Evolutionary conservation across 2,329 filamentous ascomycete species (phyloP).

Genomic region (Phoma sp.): DNA sequence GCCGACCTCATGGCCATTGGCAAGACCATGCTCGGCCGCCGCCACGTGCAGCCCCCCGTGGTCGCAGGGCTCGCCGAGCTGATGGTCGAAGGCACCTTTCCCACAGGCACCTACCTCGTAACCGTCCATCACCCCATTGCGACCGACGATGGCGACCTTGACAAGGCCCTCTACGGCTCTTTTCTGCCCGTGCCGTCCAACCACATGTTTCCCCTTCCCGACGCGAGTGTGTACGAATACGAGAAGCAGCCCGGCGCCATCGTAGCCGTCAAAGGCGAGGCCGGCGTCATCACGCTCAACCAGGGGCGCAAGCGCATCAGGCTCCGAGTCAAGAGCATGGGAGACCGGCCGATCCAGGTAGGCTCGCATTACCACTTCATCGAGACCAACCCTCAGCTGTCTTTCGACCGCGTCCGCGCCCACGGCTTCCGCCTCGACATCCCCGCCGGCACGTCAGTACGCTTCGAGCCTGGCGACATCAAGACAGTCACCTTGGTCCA

Average conservation of each 20-base stretch:
- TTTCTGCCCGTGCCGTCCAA: slow-evolving; percentile 81
- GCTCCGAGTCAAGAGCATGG: slow-evolving; percentile 81
- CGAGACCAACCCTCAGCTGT: slow-evolving; percentile 88
- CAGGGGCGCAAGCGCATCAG: slow-evolving; percentile 74
- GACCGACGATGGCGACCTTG: slow-evolving; percentile 83
- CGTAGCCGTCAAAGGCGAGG: slow-evolving; percentile 70
- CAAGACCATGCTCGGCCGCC: slow-evolving; percentile 88
- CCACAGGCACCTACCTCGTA: slow-evolving; percentile 87
- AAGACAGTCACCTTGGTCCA: slow-evolving; percentile 91
- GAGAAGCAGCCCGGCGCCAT: slow-evolving; percentile 80
- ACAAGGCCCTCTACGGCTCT: slow-evolving; percentile 86
- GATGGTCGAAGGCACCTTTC: slow-evolving; percentile 94
- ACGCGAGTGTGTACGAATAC: slow-evolving; percentile 69
- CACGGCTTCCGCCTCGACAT: slow-evolving; percentile 91
- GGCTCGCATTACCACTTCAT: slow-evolving; percentile 97
- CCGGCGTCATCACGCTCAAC: slow-evolving; percentile 72
- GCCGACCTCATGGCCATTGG: slow-evolving; percentile 93
- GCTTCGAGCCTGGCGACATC: slow-evolving; percentile 91
- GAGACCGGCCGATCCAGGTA: slow-evolving; percentile 87
- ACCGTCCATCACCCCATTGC: slow-evolving; percentile 91
- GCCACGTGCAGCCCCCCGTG: slow-evolving; percentile 87
- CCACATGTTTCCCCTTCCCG: slow-evolving; percentile 70
- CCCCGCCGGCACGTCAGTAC: slow-evolving; percentile 85
- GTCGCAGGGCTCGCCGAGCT: slow-evolving; percentile 79
- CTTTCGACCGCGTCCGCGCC: slow-evolving; percentile 82